phyloP scores from a whole-genome alignment of 2,329 filamentous ascomycete species.

The Chaetomium olivaceum region DNA sequence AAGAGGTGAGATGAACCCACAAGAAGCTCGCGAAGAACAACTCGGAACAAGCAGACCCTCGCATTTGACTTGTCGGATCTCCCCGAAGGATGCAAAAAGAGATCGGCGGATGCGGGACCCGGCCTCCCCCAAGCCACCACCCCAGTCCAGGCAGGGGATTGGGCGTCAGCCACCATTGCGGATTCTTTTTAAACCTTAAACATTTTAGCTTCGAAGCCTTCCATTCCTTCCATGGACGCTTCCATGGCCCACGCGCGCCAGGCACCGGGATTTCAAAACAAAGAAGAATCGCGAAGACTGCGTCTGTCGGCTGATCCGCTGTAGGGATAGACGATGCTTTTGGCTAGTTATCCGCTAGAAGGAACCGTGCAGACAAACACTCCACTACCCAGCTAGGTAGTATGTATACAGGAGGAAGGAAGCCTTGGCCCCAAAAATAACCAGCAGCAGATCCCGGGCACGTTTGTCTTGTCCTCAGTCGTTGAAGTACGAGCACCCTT shows the following conservation, averaged over 20 bases:
- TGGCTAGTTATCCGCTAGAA: neutral
- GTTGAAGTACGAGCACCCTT: neutral
- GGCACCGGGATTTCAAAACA: neutral
- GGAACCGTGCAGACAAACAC: neutral
- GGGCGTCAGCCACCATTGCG: neutral
- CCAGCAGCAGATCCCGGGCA: neutral
- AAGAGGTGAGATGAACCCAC: neutral
- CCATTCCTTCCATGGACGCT: constrained; percentile 6
- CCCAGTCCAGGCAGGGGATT: neutral
- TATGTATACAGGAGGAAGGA: neutral
- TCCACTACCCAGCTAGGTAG: neutral
- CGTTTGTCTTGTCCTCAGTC: neutral
- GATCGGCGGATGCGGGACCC: neutral
- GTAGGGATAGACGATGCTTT: neutral
- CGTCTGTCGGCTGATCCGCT: neutral
- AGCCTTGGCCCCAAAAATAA: neutral
- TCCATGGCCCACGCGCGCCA: neutral
- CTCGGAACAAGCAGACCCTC: neutral
- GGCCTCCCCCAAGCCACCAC: neutral
- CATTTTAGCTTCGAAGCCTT: neutral
- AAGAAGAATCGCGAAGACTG: neutral
- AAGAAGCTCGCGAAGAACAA: neutral
- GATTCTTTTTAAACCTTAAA: neutral
- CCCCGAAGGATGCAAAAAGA: constrained; percentile 1
- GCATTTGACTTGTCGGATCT: neutral